Conservation (phyloP, 108 stramenopile species). For the Parmales sp. region DNA sequence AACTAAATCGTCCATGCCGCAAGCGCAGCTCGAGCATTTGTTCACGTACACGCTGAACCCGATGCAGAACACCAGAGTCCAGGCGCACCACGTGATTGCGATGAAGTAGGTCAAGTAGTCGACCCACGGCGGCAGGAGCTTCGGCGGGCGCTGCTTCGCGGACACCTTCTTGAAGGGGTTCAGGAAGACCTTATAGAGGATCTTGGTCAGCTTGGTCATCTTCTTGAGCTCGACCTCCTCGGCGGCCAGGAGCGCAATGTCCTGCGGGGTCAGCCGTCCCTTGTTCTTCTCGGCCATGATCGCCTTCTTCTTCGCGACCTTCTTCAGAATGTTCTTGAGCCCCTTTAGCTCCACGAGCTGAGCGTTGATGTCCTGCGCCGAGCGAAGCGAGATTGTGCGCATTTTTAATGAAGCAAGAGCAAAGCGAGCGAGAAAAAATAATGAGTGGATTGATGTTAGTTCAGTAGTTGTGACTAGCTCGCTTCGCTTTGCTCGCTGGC, state of each 20-base stretch:
- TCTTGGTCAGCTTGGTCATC: not conserved
- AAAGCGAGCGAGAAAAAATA: not conserved
- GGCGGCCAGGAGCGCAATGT: not conserved
- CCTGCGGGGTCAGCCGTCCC: not conserved
- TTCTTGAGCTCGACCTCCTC: slow-evolving; percentile 2
- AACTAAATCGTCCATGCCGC: not conserved
- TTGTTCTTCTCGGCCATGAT: not conserved
- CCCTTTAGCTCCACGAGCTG: not conserved
- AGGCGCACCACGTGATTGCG: not conserved
- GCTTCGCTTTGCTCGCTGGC: too few species aligned
- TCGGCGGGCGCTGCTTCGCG: slow-evolving; percentile 2
- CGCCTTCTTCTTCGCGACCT: slow-evolving; percentile 1
- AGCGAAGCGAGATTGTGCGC: too few species aligned
- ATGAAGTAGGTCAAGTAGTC: not conserved
- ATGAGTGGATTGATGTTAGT: not conserved
- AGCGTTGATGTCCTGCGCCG: slow-evolving; percentile 1
- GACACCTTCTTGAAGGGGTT: not conserved
- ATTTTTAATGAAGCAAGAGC: not conserved
- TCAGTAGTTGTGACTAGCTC: too few species aligned
- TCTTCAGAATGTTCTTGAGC: slow-evolving; percentile 2
- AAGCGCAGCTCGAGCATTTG: not conserved
- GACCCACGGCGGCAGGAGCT: slow-evolving; percentile 1
- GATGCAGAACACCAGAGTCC: not conserved
- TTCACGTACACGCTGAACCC: not conserved
- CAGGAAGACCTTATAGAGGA: not conserved